These are phyloP conservation scores for Trichoderma sp. DNA, from an alignment of 2,329 filamentous ascomycete genomes.

Conservation along the genomic window DNA sequence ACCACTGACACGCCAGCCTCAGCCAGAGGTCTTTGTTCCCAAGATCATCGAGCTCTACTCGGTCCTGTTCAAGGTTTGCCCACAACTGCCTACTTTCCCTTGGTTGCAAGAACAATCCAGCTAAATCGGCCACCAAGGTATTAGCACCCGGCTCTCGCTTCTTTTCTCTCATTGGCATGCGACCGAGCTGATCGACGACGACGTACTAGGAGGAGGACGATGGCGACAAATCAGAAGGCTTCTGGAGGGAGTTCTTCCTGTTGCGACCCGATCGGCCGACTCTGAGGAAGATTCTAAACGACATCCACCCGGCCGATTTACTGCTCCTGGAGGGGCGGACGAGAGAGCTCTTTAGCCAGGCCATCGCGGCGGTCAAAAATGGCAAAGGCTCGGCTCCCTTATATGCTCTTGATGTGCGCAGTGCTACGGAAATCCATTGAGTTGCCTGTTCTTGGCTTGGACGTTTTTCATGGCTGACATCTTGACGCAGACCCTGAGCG, in stretches of 20 bases:
- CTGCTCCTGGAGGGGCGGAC: slow-evolving; percentile 75
- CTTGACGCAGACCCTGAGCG: slow-evolving; percentile 70
- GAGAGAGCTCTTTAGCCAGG: slow-evolving; percentile 72
- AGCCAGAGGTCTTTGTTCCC: slow-evolving; percentile 86
- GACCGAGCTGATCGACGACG: slow-evolving; percentile 30
- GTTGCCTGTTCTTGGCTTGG: slow-evolving; percentile 26
- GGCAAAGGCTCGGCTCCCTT: slow-evolving; percentile 61
- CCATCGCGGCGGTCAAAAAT: slow-evolving; percentile 66
- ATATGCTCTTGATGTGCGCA: slow-evolving; percentile 79
- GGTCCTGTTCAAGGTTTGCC: slow-evolving; percentile 68
- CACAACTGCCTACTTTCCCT: slow-evolving; percentile 7
- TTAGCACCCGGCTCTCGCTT: slow-evolving; percentile 17
- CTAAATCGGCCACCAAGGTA: slow-evolving; percentile 28
- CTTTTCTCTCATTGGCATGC: slow-evolving; percentile 19
- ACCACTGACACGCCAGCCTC: slow-evolving; percentile 86
- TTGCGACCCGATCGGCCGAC: slow-evolving; percentile 72
- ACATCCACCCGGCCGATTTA: slow-evolving; percentile 70
- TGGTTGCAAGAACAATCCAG: slow-evolving; percentile 15
- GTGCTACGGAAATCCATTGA: background rate
- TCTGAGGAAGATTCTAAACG: slow-evolving; percentile 65
- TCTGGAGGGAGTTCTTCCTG: slow-evolving; percentile 96
- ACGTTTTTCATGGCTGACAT: slow-evolving; percentile 32
- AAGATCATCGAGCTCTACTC: slow-evolving; percentile 93
- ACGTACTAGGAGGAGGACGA: slow-evolving; percentile 58
- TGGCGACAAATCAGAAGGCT: slow-evolving; percentile 75